Evolutionary conservation across 352 stramenopile genomes (phyloP), one percentile per base, ranked within the genome.

Genomic region (Aphanomyces stellatus): DNA sequence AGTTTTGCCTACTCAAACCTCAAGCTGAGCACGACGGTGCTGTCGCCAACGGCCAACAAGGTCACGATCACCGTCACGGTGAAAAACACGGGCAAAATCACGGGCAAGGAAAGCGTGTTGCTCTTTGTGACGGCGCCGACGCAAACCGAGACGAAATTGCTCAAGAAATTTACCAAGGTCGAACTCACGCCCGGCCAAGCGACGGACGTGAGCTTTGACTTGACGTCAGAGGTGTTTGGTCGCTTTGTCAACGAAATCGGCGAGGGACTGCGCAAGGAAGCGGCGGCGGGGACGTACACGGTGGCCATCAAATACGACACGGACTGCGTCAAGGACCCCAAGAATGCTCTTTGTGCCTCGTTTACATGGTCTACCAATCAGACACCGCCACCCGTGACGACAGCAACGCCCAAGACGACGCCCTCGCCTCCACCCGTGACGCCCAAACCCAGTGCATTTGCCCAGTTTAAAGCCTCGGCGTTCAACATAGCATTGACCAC

Each of bases 11-110:
- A 89, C 71, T 69, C 64, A 8, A 55, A 76, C 5, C 49, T 87
- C 25, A 34, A 11, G 30, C 27, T 87, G 15, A 83, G 69, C 19
- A 77, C 31, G 28, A 63, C 56, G 28, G 57, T 81, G 41, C 72
- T 65, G 48, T 42, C 49, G 69, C 64, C 4, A 66, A 57, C 49
- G 24, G 75, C 19, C 31, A 15, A 51, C 8, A 19, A 10, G 13
- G 69, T 83, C 6, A 53, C 40, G 3, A 64, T 79, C 6, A 60
- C 51, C 17, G 72, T 72, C 17, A 69, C 33, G 10, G 43, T 51
- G 43, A 87, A 72, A 11, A 95, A 94, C n/a, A n/a, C n/a, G n/a
- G n/a, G 6, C 86, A 90, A 73, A 75, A 96, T n/a, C n/a, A n/a
- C n/a, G n/a, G n/a, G 83, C 6, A 89, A 92, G 51, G 84, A 95